phyloP scores from a whole-genome alignment of 805 yeast species.

The Clavispora santaluciae region DNA sequence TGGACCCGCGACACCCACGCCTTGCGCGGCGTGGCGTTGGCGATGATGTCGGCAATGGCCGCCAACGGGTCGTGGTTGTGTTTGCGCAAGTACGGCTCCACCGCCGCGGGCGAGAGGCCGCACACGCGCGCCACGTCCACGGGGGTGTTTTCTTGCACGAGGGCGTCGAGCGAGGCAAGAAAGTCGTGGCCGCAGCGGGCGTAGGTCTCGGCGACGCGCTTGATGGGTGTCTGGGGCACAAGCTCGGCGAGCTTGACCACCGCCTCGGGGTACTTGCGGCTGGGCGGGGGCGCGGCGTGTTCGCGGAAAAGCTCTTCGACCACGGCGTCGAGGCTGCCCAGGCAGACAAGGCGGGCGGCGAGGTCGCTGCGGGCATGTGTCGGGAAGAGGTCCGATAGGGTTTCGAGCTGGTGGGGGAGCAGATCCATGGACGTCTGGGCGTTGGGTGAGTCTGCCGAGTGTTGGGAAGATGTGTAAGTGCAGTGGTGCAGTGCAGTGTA shows the following conservation, averaged over 20 bases:
- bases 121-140: background rate
- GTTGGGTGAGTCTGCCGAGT: too few relatives aligned
- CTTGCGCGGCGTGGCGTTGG: slow-evolving; percentile 8
- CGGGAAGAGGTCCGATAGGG: slow-evolving; percentile 26
- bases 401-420: slow-evolving; percentile 14
- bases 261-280: slow-evolving; percentile 1
- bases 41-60: slow-evolving; percentile 36
- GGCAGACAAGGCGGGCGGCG: slow-evolving; percentile 18
- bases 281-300: background rate
- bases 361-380: slow-evolving; percentile 21
- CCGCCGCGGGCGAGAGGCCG: slow-evolving; percentile 3
- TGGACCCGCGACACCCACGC: slow-evolving; percentile 9
- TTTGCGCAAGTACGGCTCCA: slow-evolving; percentile 18
- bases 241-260: slow-evolving; percentile 32
- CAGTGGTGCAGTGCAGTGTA: too few relatives aligned
- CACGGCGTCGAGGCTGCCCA: slow-evolving; percentile 19
- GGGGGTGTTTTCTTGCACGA: slow-evolving; percentile 6
- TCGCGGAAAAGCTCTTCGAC: slow-evolving; percentile 22
- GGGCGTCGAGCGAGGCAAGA: slow-evolving; percentile 21
- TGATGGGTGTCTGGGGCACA: slow-evolving; percentile 40
- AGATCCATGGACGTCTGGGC: slow-evolving; percentile 9
- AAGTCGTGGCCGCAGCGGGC: slow-evolving; percentile 25
- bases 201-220: slow-evolving; percentile 24
- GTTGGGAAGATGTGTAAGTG: too few relatives aligned
- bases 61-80: slow-evolving; percentile 22